phyloP scores from a whole-genome alignment of 306 rosid species.

The Cicer pinnatifidum region DNA sequence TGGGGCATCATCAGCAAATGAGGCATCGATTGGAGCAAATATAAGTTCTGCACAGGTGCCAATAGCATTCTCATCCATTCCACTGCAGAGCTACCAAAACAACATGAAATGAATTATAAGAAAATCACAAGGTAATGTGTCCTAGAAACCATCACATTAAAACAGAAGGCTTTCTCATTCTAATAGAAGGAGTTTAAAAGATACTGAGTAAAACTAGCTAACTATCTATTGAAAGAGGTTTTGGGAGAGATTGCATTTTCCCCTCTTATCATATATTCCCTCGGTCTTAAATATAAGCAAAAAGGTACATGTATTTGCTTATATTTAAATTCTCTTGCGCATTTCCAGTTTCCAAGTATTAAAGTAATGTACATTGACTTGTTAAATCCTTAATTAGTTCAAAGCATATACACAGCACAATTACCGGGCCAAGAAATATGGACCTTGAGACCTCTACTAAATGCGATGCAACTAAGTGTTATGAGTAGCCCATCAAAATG shows the following conservation, averaged over 20 bases:
- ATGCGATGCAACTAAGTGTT: conserved; percentile 30
- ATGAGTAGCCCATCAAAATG: conserved; percentile 8
- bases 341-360: conserved; percentile 8
- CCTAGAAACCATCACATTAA: not conserved
- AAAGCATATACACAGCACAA: conserved; percentile 2
- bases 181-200: not conserved
- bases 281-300: no score
- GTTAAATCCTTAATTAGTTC: conserved; percentile 28
- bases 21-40: conserved; percentile 97
- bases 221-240: conserved; percentile 14
- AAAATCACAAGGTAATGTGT: conserved; percentile 10
- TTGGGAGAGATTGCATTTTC: not conserved
- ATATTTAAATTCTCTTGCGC: not conserved
- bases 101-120: conserved; percentile 44
- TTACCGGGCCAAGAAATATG: conserved; percentile 13
- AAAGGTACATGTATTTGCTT: no score
- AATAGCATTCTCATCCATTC: conserved; percentile 97
- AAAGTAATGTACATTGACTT: not conserved
- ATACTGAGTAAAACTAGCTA: conserved; percentile 15
- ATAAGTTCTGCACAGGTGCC: conserved; percentile 98
- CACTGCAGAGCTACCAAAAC: conserved; percentile 84
- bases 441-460: not conserved
- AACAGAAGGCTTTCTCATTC: conserved; percentile 21
- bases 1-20: conserved; percentile 99
- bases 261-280: not conserved